Conservation (phyloP, 192 early-diverging fungal species). For the Funneliformis geosporum region DNA sequence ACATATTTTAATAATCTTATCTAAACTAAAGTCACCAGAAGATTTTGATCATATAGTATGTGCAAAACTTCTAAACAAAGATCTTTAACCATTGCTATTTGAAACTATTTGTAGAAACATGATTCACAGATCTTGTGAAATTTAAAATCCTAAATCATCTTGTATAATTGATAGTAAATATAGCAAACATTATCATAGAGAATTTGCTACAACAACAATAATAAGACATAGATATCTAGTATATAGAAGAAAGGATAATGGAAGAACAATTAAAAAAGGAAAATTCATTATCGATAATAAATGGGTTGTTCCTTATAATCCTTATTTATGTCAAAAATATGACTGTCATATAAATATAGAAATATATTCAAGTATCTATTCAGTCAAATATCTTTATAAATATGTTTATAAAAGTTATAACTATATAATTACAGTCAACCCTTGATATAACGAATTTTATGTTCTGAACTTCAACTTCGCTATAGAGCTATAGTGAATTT, state of each 20-base stretch:
- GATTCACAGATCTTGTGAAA: constrained; percentile 39
- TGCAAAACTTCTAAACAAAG: constrained; percentile 36
- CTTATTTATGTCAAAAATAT: constrained; percentile 41
- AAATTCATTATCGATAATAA: constrained; percentile 31
- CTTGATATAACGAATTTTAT: too few relatives aligned
- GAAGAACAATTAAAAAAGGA: neutral
- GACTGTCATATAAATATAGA: constrained; percentile 44
- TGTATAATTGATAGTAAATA: constrained; percentile 37
- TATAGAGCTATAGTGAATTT: too few relatives aligned
- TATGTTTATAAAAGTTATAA: too few relatives aligned
- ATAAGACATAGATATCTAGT: constrained; percentile 31
- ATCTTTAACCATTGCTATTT: constrained; percentile 2
- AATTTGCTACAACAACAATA: constrained; percentile 13
- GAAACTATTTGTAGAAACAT: constrained; percentile 31
- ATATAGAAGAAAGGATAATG: constrained; percentile 29
- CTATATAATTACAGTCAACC: too few relatives aligned
- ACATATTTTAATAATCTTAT: constrained; percentile 41
- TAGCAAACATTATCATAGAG: constrained; percentile 28
- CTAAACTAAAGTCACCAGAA: constrained; percentile 31
- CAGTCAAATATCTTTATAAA: constrained; percentile 42
- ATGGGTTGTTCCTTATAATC: constrained; percentile 42
- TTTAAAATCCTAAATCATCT: constrained; percentile 9
- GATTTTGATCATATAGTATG: constrained; percentile 32
- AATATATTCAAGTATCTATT: constrained; percentile 32
- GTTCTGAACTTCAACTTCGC: too few relatives aligned